Conservation (phyloP, 2,329 filamentous ascomycete species). For the Colletotrichum graminicola region DNA sequence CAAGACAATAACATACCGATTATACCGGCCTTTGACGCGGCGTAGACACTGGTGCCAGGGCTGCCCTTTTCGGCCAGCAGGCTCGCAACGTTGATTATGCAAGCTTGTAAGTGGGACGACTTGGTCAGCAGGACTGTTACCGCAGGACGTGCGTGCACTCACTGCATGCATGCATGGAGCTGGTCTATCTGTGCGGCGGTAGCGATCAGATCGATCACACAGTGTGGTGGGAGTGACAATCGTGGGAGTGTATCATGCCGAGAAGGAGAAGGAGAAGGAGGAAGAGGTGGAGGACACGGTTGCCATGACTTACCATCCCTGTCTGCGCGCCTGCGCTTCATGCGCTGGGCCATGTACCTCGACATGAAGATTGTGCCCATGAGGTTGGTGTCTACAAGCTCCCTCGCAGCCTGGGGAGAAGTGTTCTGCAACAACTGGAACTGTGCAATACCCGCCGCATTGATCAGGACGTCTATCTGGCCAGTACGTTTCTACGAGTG, state of each 20-base stretch:
- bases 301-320: constrained; percentile 45
- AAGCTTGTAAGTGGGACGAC: constrained; percentile 56
- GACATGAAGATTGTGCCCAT: constrained; percentile 73
- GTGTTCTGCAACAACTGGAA: constrained; percentile 72
- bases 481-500: constrained; percentile 35
- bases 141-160: constrained; percentile 10
- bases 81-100: constrained; percentile 86
- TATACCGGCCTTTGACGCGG: constrained; percentile 84
- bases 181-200: constrained; percentile 15
- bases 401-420: constrained; percentile 61
- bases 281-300: not conserved
- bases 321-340: constrained; percentile 53
- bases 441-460: constrained; percentile 82
- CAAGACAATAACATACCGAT: constrained; percentile 64
- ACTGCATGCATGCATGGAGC: constrained; percentile 2
- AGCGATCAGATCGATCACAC: constrained; percentile 22
- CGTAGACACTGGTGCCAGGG: constrained; percentile 78
- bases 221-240: constrained; percentile 16
- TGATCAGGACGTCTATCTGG: constrained; percentile 74
- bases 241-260: not conserved
- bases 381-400: constrained; percentile 78
- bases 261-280: not conserved
- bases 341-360: constrained; percentile 61
- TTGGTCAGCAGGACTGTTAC: constrained; percentile 27
- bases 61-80: constrained; percentile 78